Evolutionary conservation across 306 rosid genomes (phyloP).

Genomic region (Oemleria cerasiformis): DNA sequence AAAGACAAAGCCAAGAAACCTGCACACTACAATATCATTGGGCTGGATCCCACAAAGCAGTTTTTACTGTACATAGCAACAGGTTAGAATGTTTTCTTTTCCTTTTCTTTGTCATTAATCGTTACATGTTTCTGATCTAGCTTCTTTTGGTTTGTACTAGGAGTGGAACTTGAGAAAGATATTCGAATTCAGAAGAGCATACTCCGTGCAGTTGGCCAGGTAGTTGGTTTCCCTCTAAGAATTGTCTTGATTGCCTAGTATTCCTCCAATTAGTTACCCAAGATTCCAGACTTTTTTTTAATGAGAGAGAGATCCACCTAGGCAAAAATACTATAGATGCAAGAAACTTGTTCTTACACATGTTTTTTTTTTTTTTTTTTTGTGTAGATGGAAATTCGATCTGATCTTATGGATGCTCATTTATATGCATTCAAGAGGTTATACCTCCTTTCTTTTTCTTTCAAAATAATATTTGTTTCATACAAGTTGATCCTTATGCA

Average conservation of each 20-base stretch:
- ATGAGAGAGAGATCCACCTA: too few relatives aligned
- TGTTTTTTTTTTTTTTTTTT: conserved; percentile 21
- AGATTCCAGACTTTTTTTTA: too few relatives aligned
- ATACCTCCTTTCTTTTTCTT: conserved; percentile 15
- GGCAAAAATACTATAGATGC: too few relatives aligned
- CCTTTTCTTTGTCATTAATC: neutral
- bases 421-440: conserved; percentile 94
- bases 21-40: conserved; percentile 73
- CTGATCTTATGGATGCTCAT: conserved; percentile 98
- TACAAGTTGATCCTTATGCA: conserved; percentile 14
- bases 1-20: conserved; percentile 91
- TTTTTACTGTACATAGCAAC: conserved; percentile 83
- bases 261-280: too few relatives aligned
- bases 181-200: conserved; percentile 83
- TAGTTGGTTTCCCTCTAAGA: conserved; percentile 21
- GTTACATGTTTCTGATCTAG: conserved; percentile 23
- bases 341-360: neutral
- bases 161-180: conserved; percentile 83
- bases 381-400: conserved; percentile 82
- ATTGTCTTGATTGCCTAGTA: conserved; percentile 4
- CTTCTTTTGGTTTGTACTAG: conserved; percentile 44
- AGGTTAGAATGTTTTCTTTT: conserved; percentile 45
- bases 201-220: conserved; percentile 84
- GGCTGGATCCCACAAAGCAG: conserved; percentile 85
- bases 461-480: conserved; percentile 1